These are phyloP conservation scores for Penicillium occitanis DNA, from an alignment of 2,329 filamentous ascomycete species.

Conservation along the genomic window DNA sequence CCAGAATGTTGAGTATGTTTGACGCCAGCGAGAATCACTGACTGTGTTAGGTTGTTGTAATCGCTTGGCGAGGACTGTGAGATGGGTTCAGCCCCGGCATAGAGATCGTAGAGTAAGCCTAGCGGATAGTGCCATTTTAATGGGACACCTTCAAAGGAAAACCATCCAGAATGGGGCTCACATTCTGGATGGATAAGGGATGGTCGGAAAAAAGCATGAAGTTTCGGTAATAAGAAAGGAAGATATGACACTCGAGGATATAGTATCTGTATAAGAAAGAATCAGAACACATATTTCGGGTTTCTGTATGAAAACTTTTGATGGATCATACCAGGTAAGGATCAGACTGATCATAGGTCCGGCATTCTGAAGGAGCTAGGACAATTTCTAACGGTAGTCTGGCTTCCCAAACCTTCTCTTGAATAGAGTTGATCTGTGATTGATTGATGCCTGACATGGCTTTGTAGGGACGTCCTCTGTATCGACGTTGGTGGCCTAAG, in stretches of 20 bases:
- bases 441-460: constrained; percentile 22
- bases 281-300: neutral
- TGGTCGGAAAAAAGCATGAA: constrained; percentile 62
- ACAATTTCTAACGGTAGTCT: constrained; percentile 60
- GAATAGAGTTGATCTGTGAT: constrained; percentile 34
- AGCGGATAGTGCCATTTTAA: constrained; percentile 72
- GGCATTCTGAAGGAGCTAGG: constrained; percentile 59
- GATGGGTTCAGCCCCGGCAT: constrained; percentile 56
- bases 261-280: constrained; percentile 50
- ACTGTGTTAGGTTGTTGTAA: constrained; percentile 22
- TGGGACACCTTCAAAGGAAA: constrained; percentile 66
- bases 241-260: constrained; percentile 68
- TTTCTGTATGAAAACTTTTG: neutral
- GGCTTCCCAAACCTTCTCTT: constrained; percentile 58
- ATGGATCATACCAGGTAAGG: constrained; percentile 55
- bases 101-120: constrained; percentile 68
- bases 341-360: constrained; percentile 60
- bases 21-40: constrained; percentile 19
- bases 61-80: constrained; percentile 29
- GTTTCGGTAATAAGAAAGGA: constrained; percentile 61
- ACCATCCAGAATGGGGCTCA: constrained; percentile 56
- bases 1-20: neutral
- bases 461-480: neutral
- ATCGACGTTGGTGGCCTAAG: neutral
- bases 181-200: constrained; percentile 59